Conservation (phyloP, 257 asterid species). For the Schizonepeta tenuifolia region DNA sequence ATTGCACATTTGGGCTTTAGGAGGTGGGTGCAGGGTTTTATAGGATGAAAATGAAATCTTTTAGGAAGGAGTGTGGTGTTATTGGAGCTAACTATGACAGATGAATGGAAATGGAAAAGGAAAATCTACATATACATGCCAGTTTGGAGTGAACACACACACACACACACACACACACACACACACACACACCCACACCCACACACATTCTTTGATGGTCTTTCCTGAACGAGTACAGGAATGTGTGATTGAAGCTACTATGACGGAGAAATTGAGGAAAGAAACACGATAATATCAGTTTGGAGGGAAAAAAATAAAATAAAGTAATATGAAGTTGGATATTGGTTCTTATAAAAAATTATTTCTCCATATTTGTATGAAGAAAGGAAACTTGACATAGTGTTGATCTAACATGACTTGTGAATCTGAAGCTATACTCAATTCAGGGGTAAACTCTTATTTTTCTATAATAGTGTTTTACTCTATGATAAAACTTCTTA, state of each 20-base stretch:
- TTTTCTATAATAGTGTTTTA: not conserved
- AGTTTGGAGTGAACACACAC: not conserved
- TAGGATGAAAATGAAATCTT: not conserved
- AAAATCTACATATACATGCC: not conserved
- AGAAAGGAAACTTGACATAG: not conserved
- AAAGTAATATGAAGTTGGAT: not conserved
- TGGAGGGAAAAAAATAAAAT: conserved; percentile 24
- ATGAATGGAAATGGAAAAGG: not conserved
- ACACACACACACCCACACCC: too few relatives aligned
- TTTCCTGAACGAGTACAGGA: not conserved
- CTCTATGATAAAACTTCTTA: not conserved
- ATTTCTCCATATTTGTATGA: conserved; percentile 7
- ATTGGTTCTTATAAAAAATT: not conserved
- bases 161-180: too few relatives aligned
- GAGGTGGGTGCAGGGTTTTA: conserved; percentile 14
- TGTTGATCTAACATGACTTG: not conserved
- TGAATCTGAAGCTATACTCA: conserved; percentile 2
- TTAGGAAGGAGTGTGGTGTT: not conserved
- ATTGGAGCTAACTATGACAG: not conserved
- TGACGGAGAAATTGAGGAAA: not conserved
- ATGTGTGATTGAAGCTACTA: conserved; percentile 22
- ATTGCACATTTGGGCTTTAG: not conserved
- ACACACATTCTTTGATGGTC: not conserved
- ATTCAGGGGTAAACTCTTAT: conserved; percentile 6
- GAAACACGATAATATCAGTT: not conserved